Base-by-base conservation (phyloP, 768 basidiomycete species). In the Daedaleopsis nitida region DNA sequence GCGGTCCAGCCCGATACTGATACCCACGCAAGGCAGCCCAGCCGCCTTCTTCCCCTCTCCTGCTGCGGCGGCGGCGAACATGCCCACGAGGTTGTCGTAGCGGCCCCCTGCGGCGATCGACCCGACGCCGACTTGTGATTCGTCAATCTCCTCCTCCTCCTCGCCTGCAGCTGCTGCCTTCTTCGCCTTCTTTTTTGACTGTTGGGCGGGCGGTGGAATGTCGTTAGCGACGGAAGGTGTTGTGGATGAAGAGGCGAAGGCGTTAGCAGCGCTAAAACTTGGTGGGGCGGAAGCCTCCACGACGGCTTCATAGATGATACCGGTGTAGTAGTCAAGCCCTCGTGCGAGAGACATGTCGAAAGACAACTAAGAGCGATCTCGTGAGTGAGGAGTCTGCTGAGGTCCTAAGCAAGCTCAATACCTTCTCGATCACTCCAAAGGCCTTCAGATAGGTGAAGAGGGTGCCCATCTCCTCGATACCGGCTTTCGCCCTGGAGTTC, bases 61-160 rank as follows among this genome's bases (percentile, higher is more conserved):
- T 0, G 92, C 83, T 0, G 94, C 90, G 0, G 90, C 89, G 0
- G 87, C 80, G n/a, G 85, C 81, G 80, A 99, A 97, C 80, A 94
- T 85, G 34, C 92, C 89, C 0, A 99, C 96, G 23, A 99, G 89
- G 56, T 88, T 87, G 78, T 98, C 97, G 75, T 99, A 99, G 37
- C 97, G 83, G 10, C 97, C 97, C 12, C 97, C 97, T 1, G 92
- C 97, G n/a, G 96, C 97, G 73, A 99, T 96, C 14, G 95, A 97
- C n/a, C 97, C 97, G 3, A 98, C 94, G 19, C 97, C 97, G 42
- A 98, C 87, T 66, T 88, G 84, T 1, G 92, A 90, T 72, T 98
- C 96, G 74, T 98, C 96, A 39, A 94, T 77, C 66, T 96, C 96
- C 55, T 93, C 88, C 37, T 92, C 88, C 17, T 86, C 88, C 16